Base-by-base conservation (phyloP, 495 filamentous ascomycete genomes). In the Neurospora tetraspora region DNA sequence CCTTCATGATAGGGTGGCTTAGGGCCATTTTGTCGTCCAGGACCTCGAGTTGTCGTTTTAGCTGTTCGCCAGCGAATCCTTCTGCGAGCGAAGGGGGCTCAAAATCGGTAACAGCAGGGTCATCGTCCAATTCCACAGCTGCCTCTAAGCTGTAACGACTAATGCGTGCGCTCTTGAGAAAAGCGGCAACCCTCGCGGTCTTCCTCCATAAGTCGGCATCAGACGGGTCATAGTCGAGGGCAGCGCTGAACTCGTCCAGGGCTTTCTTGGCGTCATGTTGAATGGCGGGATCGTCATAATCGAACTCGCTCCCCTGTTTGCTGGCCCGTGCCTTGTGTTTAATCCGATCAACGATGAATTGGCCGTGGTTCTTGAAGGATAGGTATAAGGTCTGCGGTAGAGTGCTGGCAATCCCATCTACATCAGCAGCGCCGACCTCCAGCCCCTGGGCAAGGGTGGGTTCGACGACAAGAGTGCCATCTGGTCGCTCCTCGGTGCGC, bases 171-270 rank as follows among this genome's bases (percentile, higher is more conserved):
- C 94, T 97, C 40, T 90, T 88, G 16, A 98, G 81, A 71, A 93
- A 88, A 38, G 89, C 86, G 11, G 89, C 91, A 23, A 99, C 86
- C 38, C 92, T 89, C 8, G 96, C 91, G 34, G 93, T 88, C 71
- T 92, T 89, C 73, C 96, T 86, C 96, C 96, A 99, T n/a, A 98
- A 85, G 75, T 97, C 94, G 39, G 96, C 85, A 80, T 99, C 96
- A 3, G 94, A 92, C 45, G 97, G 93, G 78, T 99, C 96, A 53
- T 92, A 91, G 74, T 94, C 93, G 34, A 98, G 84, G 2, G 96
- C 93, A 20, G 91, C 85, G 23, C 88, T 79, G 73, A 96, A 96
- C 39, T 89, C 86, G 47, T 85, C 79, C 6, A 97, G 80, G 10
- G 88, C 86, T 72, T 74, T 77, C 42, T 79, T 79, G 6, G 82